Conservation (phyloP, 1,284 basidiomycete species). For the Trametes sp. region DNA sequence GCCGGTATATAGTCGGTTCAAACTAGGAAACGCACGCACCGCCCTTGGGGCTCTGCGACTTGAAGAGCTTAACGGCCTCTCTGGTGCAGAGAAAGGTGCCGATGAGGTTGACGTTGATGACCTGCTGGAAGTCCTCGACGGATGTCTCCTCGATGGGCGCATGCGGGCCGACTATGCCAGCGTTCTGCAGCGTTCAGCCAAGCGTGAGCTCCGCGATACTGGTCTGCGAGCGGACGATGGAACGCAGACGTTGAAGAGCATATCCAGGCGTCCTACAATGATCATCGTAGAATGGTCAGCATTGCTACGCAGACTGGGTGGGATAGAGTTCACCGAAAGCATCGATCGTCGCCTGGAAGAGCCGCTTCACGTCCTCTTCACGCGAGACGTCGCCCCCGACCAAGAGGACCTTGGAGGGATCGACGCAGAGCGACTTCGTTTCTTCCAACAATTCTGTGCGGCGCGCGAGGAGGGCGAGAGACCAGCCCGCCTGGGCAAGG, state of each 20-base stretch:
- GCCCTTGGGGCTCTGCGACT: conserved; percentile 73
- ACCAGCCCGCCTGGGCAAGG: conserved; percentile 55
- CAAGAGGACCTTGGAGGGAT: conserved; percentile 47
- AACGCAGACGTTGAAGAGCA: conserved; percentile 79
- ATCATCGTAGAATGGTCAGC: neutral
- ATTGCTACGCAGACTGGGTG: neutral
- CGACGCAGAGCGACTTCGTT: conserved; percentile 58
- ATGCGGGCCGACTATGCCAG: conserved; percentile 61
- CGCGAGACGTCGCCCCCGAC: conserved; percentile 70
- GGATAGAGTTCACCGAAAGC: conserved; percentile 58
- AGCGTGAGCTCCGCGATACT: neutral
- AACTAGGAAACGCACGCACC: conserved; percentile 48
- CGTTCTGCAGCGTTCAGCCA: conserved; percentile 55
- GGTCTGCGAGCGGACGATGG: neutral
- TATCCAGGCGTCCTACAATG: conserved; percentile 66
- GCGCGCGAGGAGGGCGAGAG: conserved; percentile 57
- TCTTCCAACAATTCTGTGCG: conserved; percentile 64
- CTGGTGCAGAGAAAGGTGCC: conserved; percentile 80
- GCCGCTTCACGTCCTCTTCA: conserved; percentile 62
- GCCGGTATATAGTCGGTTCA: neutral
- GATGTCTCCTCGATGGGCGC: conserved; percentile 71
- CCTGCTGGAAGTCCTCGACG: conserved; percentile 65
- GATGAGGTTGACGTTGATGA: conserved; percentile 75
- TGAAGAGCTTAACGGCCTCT: conserved; percentile 81
- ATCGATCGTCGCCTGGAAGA: conserved; percentile 63